Evolutionary conservation across 768 basidiomycete genomes (phyloP).

Genomic region (Russula brevipes): DNA sequence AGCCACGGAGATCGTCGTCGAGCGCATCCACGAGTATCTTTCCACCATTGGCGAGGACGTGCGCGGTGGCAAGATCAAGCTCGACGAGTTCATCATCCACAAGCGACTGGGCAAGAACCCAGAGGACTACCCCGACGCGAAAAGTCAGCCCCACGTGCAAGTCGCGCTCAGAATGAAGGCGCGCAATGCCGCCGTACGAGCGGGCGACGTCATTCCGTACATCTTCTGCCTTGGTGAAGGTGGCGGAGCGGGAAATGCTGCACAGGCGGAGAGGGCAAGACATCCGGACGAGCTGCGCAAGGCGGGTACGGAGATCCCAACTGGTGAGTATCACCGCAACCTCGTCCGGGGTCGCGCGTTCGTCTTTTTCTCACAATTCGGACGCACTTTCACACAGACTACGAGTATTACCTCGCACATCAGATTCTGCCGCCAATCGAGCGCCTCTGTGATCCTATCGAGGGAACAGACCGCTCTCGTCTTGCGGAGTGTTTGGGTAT

Average conservation of each 20-base stretch:
- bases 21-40: slow-evolving; percentile 90
- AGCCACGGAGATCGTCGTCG: slow-evolving; percentile 81
- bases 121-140: slow-evolving; percentile 94
- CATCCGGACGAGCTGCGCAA: slow-evolving; percentile 90
- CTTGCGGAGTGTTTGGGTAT: slow-evolving; percentile 93
- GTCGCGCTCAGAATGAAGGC: slow-evolving; percentile 89
- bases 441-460: slow-evolving; percentile 92
- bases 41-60: slow-evolving; percentile 70
- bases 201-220: slow-evolving; percentile 94
- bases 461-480: slow-evolving; percentile 87
- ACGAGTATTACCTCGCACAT: slow-evolving; percentile 83
- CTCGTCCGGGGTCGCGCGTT: background rate
- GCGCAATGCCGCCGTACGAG: slow-evolving; percentile 71
- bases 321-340: slow-evolving; percentile 48
- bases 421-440: slow-evolving; percentile 95
- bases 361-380: slow-evolving; percentile 4
- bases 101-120: slow-evolving; percentile 98
- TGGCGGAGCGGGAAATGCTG: slow-evolving; percentile 61
- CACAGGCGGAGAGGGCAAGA: slow-evolving; percentile 84
- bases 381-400: slow-evolving; percentile 48
- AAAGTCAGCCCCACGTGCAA: slow-evolving; percentile 93
- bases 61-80: slow-evolving; percentile 64
- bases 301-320: slow-evolving; percentile 57
- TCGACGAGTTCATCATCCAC: slow-evolving; percentile 94
- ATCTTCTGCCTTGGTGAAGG: slow-evolving; percentile 83